Percentiles rank a stretch among this genome's conserved stretches.
phyloP scores from a whole-genome alignment of 1,284 basidiomycete genomes.

The Malassezia restricta region DNA sequence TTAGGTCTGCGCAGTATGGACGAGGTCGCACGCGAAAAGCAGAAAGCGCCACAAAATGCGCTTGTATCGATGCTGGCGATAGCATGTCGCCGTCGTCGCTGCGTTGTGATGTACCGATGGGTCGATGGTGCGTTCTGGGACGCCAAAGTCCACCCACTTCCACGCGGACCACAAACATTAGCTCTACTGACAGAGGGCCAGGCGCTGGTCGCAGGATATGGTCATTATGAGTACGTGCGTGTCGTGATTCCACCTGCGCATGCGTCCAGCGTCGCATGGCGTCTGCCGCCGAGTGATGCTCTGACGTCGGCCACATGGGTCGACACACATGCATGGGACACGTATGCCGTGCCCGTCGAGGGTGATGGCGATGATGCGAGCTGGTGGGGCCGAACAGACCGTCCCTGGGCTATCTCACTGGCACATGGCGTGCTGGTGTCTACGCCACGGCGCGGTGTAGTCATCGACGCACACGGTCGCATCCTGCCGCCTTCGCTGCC shows the following conservation, averaged over 20 bases:
- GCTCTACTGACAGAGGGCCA: conserved; percentile 49
- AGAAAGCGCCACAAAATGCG: not conserved
- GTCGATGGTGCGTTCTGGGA: conserved; percentile 65
- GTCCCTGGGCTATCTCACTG: not conserved
- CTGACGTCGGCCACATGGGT: not conserved
- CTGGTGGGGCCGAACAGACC: conserved; percentile 2
- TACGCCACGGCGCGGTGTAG: not conserved
- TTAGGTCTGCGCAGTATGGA: conserved; percentile 17
- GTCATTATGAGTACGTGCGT: conserved; percentile 3
- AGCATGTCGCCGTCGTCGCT: conserved; percentile 63
- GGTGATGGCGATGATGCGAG: not conserved
- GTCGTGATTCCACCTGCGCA: not conserved
- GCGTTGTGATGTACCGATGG: conserved; percentile 71
- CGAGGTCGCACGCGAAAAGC: conserved; percentile 11
- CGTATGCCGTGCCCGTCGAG: conserved; percentile 4
- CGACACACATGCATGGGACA: conserved; percentile 8
- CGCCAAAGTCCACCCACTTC: conserved; percentile 61
- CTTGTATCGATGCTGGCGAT: conserved; percentile 66
- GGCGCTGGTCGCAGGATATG: conserved; percentile 3
- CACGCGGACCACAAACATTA: conserved; percentile 69
- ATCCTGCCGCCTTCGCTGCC: not conserved
- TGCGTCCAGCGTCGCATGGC: conserved; percentile 5
- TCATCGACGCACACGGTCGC: conserved; percentile 1
- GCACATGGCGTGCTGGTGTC: not conserved
- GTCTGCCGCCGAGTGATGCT: conserved; percentile 2